Base-by-base conservation (phyloP, 1,284 basidiomycete genomes). In the Microbotryomycetes sp. region DNA sequence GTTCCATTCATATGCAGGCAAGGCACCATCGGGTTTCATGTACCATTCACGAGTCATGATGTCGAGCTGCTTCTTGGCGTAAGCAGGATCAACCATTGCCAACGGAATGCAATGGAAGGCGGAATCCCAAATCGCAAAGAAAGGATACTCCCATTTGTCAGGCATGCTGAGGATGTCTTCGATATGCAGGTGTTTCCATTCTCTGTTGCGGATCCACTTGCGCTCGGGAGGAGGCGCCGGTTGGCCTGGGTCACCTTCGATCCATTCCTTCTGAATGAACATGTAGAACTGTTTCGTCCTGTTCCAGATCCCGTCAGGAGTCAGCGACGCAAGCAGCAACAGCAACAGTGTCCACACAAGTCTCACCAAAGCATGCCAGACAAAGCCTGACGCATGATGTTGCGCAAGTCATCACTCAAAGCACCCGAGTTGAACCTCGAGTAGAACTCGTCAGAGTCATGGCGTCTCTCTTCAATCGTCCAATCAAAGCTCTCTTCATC, bases 1-100 rank as follows among this genome's bases (percentile, higher is more conserved):
- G 76, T 97, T 97, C 94, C 94, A 98, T 76, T 98, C 94, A 76
- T 98, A 98, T 0, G 94, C 94, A 4, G 94, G 94, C 54, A 98
- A 86, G 70, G 94, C 92, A 47, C 94, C 94, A 74, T 97, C 94
- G 1, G 94, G 94, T 77, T 96, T 96, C 82, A 83, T 84, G 78
- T 98, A 98, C 94, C 94, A 98, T 76, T 98, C 94, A 61, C 94
- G 83, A 2, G 94, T 97, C 73, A 98, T 83, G 60, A 97, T 76
- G 75, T 97, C 92, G 46, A 98, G 82, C 76, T 98, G 94, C 76
- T 94, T 94, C 81, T 98, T 98, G 36, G 94, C 93, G 72, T 96
- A 97, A 0, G 84, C 80, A 3, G 94, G 88, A 75, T 98, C 94
- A 31, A 97, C 87, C 73, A 97, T 86, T 14, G 94, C 93, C 7